Evolutionary conservation across 2,329 filamentous ascomycete species (phyloP).

Genomic region (Waltergamsia citrina): DNA sequence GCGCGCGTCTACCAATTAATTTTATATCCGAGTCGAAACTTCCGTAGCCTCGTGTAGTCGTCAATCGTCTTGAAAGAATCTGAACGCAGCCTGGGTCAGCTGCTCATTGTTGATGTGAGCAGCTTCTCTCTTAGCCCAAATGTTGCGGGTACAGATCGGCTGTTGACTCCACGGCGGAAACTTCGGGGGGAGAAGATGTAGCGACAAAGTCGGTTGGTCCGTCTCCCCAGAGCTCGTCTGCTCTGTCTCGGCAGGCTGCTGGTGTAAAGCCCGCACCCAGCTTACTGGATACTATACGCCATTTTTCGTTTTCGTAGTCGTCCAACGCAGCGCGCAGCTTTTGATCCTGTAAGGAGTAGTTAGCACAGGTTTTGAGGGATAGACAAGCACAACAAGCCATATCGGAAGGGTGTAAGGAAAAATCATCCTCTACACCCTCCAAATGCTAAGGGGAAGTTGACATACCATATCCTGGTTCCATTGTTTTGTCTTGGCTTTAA

Average conservation of each 20-base stretch:
- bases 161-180: neutral
- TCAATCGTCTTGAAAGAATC: no score
- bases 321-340: constrained; percentile 68
- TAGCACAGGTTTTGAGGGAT: neutral
- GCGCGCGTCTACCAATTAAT: no score
- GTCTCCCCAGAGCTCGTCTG: constrained; percentile 48
- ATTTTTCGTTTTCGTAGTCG: constrained; percentile 86
- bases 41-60: no score
- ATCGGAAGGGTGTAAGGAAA: neutral
- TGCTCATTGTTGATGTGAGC: no score
- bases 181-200: constrained; percentile 34
- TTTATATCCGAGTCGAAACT: no score
- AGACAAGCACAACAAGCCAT: neutral
- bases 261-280: constrained; percentile 86
- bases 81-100: no score
- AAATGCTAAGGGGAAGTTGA: constrained; percentile 10
- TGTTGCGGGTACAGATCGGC: neutral
- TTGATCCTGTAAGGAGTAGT: constrained; percentile 48
- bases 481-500: constrained; percentile 86
- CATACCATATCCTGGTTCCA: constrained; percentile 92
- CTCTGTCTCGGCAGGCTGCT: constrained; percentile 75
- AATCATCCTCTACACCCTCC: neutral
- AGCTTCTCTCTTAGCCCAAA: neutral
- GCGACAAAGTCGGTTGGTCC: constrained; percentile 38
- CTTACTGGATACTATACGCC: constrained; percentile 85